A percentile compares a stretch with the other conserved stretches of the same genome.
Conservation (phyloP, 768 basidiomycete genomes). For the Suillus subluteus region DNA sequence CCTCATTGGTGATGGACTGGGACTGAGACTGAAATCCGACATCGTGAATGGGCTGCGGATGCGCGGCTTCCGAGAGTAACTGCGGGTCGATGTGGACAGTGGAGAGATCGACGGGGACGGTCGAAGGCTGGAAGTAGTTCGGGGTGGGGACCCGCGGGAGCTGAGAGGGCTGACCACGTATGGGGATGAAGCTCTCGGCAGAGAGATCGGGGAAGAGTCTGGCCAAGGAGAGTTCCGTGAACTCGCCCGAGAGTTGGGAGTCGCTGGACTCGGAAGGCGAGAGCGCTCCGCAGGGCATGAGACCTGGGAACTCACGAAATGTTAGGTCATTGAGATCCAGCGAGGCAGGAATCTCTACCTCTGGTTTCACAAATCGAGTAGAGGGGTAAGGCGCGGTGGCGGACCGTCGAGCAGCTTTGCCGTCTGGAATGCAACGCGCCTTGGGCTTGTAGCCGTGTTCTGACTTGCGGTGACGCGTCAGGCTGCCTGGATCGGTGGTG, state of each 20-base stretch:
- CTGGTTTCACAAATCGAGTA: neutral
- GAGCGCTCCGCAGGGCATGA: neutral
- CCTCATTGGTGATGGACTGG: neutral
- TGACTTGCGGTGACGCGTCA: constrained; percentile 26
- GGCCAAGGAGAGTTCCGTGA: neutral
- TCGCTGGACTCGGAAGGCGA: neutral
- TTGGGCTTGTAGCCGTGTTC: constrained; percentile 25
- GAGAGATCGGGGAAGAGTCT: constrained; percentile 5
- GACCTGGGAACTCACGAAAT: neutral
- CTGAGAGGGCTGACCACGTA: neutral
- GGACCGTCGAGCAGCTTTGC: constrained; percentile 5
- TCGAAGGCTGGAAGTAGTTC: neutral
- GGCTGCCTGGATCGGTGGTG: constrained; percentile 24
- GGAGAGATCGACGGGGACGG: constrained; percentile 3
- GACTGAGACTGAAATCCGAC: neutral
- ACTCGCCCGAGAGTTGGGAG: neutral
- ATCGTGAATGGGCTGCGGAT: neutral
- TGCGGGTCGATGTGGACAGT: neutral
- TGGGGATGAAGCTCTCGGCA: neutral
- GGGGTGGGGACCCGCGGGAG: neutral
- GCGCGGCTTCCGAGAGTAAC: neutral
- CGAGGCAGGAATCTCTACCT: neutral
- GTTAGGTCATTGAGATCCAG: constrained; percentile 7
- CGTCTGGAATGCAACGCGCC: neutral
- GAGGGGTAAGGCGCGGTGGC: constrained; percentile 13